A percentile compares a stretch with the other conserved stretches of the same genome.
These are phyloP conservation scores for Trichocomaceae sp. DNA, from an alignment of 2,329 filamentous ascomycete genomes.

Conservation along the genomic window DNA sequence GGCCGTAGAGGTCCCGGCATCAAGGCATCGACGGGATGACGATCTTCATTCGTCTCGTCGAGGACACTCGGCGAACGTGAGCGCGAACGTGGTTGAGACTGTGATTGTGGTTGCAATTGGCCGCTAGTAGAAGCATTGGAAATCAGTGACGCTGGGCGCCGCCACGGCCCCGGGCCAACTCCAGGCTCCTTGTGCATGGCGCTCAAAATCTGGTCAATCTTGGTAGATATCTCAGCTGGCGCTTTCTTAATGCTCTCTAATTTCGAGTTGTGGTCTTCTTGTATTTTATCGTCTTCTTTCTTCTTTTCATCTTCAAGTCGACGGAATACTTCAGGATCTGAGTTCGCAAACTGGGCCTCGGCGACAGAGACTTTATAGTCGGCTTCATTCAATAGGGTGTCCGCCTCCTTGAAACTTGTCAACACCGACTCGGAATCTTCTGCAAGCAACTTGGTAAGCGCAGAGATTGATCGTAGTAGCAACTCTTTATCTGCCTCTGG, in stretches of 20 bases:
- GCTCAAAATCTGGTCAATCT: conserved; percentile 34
- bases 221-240: conserved; percentile 30
- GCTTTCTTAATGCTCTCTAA: conserved; percentile 37
- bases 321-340: conserved; percentile 36
- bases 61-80: background rate
- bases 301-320: conserved; percentile 42
- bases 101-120: background rate
- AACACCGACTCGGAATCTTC: conserved; percentile 43
- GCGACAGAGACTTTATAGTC: conserved; percentile 51
- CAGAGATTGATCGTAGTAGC: conserved; percentile 33
- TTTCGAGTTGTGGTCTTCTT: conserved; percentile 36
- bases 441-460: conserved; percentile 35
- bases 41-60: conserved; percentile 1
- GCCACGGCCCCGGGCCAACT: conserved; percentile 17
- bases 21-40: conserved; percentile 11
- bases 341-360: conserved; percentile 43
- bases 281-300: conserved; percentile 44
- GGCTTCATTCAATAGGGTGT: conserved; percentile 46
- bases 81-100: background rate
- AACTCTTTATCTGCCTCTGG: conserved; percentile 30
- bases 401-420: conserved; percentile 42
- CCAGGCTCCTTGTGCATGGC: conserved; percentile 27
- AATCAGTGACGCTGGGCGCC: conserved; percentile 13
- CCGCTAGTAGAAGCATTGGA: background rate
- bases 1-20: conserved; percentile 19